A percentile compares a stretch with the other conserved stretches of the same genome.
Conservation (phyloP, 306 rosid species). For the Potentilla sterilis region DNA sequence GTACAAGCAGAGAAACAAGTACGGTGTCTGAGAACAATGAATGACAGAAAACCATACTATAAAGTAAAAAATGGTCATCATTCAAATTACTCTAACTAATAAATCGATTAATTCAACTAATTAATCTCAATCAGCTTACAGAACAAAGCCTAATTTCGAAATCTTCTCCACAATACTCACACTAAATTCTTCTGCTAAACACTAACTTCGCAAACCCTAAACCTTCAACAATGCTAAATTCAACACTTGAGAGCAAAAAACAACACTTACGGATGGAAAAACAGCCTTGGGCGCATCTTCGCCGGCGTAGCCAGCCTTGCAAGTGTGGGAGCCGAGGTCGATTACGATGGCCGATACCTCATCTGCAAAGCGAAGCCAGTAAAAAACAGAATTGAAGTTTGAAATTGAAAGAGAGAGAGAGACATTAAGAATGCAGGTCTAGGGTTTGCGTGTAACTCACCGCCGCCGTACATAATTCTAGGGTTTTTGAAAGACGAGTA, state of each 20-base stretch:
- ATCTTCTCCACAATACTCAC: background rate
- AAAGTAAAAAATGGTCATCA: background rate
- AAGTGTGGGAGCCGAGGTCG: constrained; percentile 94
- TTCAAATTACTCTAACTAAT: background rate
- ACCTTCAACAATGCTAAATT: background rate
- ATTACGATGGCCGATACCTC: constrained; percentile 92
- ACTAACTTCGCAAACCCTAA: background rate
- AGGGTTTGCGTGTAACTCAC: constrained; percentile 42
- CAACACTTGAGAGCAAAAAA: background rate
- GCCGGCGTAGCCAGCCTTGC: constrained; percentile 98
- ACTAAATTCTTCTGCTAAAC: background rate
- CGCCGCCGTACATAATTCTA: constrained; percentile 87
- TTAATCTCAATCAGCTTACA: too few species aligned
- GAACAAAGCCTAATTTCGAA: too few species aligned
- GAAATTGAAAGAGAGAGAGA: background rate
- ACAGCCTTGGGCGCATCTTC: constrained; percentile 99
- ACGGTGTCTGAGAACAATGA: background rate
- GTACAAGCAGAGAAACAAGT: background rate
- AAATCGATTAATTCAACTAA: background rate
- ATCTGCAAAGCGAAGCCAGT: constrained; percentile 37
- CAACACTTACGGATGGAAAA: constrained; percentile 72
- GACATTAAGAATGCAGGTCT: background rate
- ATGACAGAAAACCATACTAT: background rate
- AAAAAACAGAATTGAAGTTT: background rate
- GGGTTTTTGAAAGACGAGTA: constrained; percentile 20